phyloP scores from a whole-genome alignment of 306 rosid genomes.

The Pterocarpus santalinus region DNA sequence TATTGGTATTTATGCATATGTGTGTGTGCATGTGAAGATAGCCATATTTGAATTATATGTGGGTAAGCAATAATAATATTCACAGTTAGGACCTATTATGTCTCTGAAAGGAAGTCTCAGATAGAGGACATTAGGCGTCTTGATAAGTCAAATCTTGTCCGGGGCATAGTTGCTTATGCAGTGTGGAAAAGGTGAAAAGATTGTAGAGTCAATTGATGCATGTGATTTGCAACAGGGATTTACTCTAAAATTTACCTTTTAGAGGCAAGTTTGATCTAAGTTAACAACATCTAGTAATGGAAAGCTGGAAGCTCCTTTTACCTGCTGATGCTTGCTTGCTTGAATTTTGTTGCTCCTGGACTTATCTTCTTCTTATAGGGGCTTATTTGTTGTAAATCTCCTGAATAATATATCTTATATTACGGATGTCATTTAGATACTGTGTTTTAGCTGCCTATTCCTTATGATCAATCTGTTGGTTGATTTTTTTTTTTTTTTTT shows the following conservation, averaged over 20 bases:
- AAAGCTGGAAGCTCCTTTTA: constrained; percentile 4
- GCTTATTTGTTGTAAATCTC: neutral
- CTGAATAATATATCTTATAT: no score
- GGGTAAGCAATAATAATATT: neutral
- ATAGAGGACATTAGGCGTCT: neutral
- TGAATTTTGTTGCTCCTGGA: neutral
- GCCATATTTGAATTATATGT: constrained; percentile 19
- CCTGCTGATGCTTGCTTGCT: constrained; percentile 24
- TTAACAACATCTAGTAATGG: constrained; percentile 19
- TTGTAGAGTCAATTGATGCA: constrained; percentile 6
- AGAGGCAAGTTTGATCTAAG: neutral
- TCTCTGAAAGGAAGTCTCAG: neutral
- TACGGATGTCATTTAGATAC: no score
- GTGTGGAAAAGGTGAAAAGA: constrained; percentile 10
- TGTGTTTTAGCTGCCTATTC: neutral
- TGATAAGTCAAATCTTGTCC: neutral
- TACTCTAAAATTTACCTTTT: constrained; percentile 5
- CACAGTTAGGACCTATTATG: constrained; percentile 2
- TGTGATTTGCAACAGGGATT: neutral
- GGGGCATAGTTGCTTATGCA: constrained; percentile 22
- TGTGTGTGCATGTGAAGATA: constrained; percentile 6
- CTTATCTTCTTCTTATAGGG: neutral
- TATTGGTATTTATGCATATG: neutral
- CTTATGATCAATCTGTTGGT: neutral
- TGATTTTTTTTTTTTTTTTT: neutral